phyloP scores from a whole-genome alignment of 345 rosid genomes.

The Geranium rotundifolium region DNA sequence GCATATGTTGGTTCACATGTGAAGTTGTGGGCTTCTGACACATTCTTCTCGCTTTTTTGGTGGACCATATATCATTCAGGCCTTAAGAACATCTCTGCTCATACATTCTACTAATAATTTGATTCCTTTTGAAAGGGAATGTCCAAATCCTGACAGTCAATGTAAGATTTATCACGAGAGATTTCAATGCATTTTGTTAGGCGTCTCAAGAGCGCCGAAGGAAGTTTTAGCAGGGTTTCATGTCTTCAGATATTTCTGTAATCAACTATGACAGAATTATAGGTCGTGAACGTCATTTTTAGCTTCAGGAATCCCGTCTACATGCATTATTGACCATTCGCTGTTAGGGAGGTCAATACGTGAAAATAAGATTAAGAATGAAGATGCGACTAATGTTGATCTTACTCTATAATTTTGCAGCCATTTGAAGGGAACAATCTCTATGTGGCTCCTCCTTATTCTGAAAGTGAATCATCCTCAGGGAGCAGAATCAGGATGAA shows the following conservation, averaged over 20 bases:
- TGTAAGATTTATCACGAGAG: too few species aligned
- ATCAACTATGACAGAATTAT: too few species aligned
- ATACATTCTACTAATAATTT: neutral
- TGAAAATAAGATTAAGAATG: neutral
- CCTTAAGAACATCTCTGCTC: neutral
- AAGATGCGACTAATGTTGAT: neutral
- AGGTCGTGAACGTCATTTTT: too few species aligned
- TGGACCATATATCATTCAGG: neutral
- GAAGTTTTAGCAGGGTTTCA: too few species aligned
- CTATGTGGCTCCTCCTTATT: slow-evolving; percentile 48
- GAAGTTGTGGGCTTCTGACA: neutral
- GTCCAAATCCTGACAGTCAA: neutral
- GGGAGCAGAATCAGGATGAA: slow-evolving; percentile 74
- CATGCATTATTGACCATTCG: neutral
- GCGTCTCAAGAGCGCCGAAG: too few species aligned
- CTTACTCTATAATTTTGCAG: neutral
- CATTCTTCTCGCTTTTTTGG: neutral
- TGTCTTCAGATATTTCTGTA: too few species aligned
- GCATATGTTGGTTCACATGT: neutral
- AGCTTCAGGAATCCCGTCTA: neutral
- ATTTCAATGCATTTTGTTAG: too few species aligned
- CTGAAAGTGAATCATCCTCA: slow-evolving; percentile 43
- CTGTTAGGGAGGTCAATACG: neutral
- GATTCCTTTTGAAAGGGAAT: neutral
- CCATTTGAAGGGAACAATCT: slow-evolving; percentile 40